Evolutionary conservation across 176 grass and related monocot genomes (phyloP).

Genomic region (Triticum timopheevii): DNA sequence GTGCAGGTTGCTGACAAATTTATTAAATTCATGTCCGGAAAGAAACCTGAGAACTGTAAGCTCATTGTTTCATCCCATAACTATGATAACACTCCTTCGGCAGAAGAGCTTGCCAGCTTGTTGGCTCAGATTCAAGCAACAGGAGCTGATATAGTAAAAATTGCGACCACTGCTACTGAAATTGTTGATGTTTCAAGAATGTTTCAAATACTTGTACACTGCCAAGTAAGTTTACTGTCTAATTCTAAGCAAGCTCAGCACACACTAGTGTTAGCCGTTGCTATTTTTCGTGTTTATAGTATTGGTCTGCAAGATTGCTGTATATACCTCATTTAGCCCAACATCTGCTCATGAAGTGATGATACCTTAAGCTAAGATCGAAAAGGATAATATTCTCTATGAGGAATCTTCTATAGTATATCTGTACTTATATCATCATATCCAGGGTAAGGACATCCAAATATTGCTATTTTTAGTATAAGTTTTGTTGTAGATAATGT

Average conservation of each 20-base stretch:
- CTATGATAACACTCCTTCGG: constrained; percentile 75
- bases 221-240: constrained; percentile 54
- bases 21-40: constrained; percentile 65
- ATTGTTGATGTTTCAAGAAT: constrained; percentile 86
- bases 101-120: constrained; percentile 64
- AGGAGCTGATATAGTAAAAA: constrained; percentile 94
- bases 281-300: background rate
- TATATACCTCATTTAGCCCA: background rate
- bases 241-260: background rate
- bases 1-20: constrained; percentile 82
- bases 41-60: constrained; percentile 85
- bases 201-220: constrained; percentile 76
- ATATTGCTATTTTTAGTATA: background rate
- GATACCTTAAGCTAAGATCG: background rate
- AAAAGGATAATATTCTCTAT: constrained; percentile 7
- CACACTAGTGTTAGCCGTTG: background rate
- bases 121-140: constrained; percentile 70
- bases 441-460: background rate
- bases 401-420: background rate
- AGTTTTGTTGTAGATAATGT: background rate
- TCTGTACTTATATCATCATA: constrained; percentile 3
- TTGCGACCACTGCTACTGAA: constrained; percentile 80
- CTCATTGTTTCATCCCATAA: constrained; percentile 96
- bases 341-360: background rate
- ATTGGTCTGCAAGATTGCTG: background rate